Base-by-base conservation (phyloP, 2,329 filamentous ascomycete species). In the Parasarocladium wereldwijsianum region DNA sequence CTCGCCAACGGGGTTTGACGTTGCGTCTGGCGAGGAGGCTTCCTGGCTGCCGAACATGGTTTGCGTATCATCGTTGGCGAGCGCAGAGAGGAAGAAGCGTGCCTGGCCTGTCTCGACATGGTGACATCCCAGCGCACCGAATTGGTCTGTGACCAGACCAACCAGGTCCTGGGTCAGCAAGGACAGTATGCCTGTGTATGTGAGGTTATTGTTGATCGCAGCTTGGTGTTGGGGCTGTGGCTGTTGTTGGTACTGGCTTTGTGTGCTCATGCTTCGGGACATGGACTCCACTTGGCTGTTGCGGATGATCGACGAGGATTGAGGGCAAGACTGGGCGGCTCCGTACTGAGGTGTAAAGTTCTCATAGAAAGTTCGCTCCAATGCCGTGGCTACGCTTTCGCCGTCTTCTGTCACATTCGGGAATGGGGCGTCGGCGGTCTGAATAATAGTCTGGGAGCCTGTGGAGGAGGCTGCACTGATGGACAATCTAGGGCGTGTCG, bases 131-230 rank as follows among this genome's bases (percentile, higher is more conserved):
- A 51, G 33, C n/a, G 39, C 38, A n/a, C 49, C 43, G 32, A 50
- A 46, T 33, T 42, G 44, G 15, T 45, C 40, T 5, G 43, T 40
- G 14, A 47, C 43, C 13, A 46, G 40, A 8, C 40, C 40, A 17
- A 53, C 45, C 10, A 52, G 41, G 28, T 52, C 49, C 23, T 45
- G 43, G 8, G 44, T 42, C 15, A 52, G 29, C 6, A 49, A 36
- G 7, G 43, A 39, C 12, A 50, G 36, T 8, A 51, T 45, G 7
- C 44, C 42, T 5, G 38, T 41, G 15, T 44, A 40, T 14, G 39
- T 42, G 20, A 39, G 27, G 13, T 40, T 38, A 20, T 37, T 38
- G 18, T 31, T 37, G 27, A n/a, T 14, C n/a, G n/a, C n/a, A 38
- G 37, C 26, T 40, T 39, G 26, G 33, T 32, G 8, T 34, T 31